phyloP scores from a whole-genome alignment of 176 grass and related monocot genomes.

The Oryza glumipatula region DNA sequence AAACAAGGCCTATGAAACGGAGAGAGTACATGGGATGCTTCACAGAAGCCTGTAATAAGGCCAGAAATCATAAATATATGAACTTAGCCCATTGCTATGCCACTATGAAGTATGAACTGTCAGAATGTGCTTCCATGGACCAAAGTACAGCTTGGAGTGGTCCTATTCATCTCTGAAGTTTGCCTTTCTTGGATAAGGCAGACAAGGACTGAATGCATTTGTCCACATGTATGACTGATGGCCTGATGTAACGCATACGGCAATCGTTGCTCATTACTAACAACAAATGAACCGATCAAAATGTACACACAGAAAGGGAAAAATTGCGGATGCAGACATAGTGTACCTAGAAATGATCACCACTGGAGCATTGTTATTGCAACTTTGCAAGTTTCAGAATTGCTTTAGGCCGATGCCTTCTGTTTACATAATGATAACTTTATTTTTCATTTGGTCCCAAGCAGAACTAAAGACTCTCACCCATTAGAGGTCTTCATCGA shows the following conservation, averaged over 20 bases:
- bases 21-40: background rate
- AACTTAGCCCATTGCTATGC: background rate
- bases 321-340: background rate
- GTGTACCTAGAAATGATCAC: background rate
- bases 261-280: background rate
- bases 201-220: conserved; percentile 18
- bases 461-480: background rate
- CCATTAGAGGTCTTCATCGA: background rate
- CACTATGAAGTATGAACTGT: conserved; percentile 3
- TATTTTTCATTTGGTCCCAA: background rate
- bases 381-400: background rate
- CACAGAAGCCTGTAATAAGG: background rate
- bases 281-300: background rate
- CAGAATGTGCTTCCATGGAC: background rate
- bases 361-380: background rate
- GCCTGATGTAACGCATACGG: background rate
- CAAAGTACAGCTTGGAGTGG: background rate
- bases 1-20: too few relatives aligned
- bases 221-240: background rate
- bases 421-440: background rate
- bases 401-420: background rate
- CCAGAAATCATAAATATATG: background rate
- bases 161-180: conserved; percentile 14
- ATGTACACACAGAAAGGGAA: background rate
- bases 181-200: conserved; percentile 15